Evolutionary conservation across 2,329 filamentous ascomycete species (phyloP).

Genomic region (Pseudodiploospora longispora): DNA sequence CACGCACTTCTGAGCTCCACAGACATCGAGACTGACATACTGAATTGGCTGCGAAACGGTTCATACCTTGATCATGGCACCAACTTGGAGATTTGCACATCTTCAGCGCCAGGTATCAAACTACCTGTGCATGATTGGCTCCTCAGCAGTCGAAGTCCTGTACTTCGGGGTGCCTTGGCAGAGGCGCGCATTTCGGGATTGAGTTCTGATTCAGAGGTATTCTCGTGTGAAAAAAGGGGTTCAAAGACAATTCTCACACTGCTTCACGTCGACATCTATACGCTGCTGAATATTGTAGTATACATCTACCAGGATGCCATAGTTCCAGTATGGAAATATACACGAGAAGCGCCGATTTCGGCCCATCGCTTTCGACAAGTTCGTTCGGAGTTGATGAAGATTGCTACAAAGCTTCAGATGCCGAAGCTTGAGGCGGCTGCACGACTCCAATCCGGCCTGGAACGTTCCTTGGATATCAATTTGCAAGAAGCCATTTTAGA

Average conservation of each 20-base stretch:
- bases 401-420: constrained; percentile 66
- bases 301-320: constrained; percentile 75
- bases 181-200: constrained; percentile 37
- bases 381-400: constrained; percentile 76
- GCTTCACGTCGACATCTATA: constrained; percentile 62
- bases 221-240: constrained; percentile 29
- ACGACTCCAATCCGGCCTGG: constrained; percentile 61
- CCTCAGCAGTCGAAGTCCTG: constrained; percentile 62
- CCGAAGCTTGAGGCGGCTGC: constrained; percentile 66
- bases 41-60: constrained; percentile 36
- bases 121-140: constrained; percentile 83
- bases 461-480: constrained; percentile 58
- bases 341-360: constrained; percentile 54
- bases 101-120: constrained; percentile 56
- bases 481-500: constrained; percentile 63
- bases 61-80: constrained; percentile 31
- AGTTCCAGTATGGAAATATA: constrained; percentile 81
- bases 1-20: constrained; percentile 51
- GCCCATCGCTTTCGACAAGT: constrained; percentile 72
- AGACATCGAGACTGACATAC: constrained; percentile 59
- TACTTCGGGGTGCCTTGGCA: constrained; percentile 55
- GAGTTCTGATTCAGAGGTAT: constrained; percentile 18
- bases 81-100: constrained; percentile 42
- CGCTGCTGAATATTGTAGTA: constrained; percentile 69
- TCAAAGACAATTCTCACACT: constrained; percentile 56